Percentiles rank a stretch among this genome's conserved stretches.
phyloP scores from a whole-genome alignment of 2,329 filamentous ascomycete genomes.

The Beauveria varroae region DNA sequence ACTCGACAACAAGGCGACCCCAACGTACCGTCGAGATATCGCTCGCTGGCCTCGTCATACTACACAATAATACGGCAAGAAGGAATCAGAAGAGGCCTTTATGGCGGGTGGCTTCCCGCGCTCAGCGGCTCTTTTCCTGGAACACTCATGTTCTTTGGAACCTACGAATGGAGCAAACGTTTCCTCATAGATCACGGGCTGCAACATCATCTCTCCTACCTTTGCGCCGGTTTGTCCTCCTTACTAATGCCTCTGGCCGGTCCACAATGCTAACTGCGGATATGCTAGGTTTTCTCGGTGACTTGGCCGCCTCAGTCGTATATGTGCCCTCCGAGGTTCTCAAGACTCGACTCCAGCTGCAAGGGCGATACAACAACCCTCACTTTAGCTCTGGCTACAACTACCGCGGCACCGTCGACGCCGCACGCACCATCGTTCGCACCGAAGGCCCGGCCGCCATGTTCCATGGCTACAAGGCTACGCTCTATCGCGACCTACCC shows the following conservation, averaged over 20 bases:
- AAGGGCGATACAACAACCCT: conserved; percentile 92
- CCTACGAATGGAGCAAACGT: conserved; percentile 92
- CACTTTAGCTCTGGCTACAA: conserved; percentile 94
- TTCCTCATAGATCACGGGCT: conserved; percentile 78
- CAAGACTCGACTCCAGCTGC: conserved; percentile 92
- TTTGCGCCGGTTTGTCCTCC: conserved; percentile 60
- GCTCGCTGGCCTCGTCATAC: conserved; percentile 83
- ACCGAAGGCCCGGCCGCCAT: conserved; percentile 77
- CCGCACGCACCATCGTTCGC: conserved; percentile 74
- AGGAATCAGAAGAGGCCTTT: conserved; percentile 76
- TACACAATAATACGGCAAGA: conserved; percentile 90
- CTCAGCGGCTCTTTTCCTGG: conserved; percentile 89
- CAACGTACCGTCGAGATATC: conserved; percentile 86
- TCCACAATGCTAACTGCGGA: background rate
- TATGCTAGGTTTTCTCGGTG: conserved; percentile 72
- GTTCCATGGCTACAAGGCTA: conserved; percentile 96
- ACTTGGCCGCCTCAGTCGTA: conserved; percentile 82
- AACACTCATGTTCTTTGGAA: conserved; percentile 91
- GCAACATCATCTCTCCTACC: conserved; percentile 75
- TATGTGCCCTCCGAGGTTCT: conserved; percentile 97
- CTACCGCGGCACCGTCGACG: conserved; percentile 79
- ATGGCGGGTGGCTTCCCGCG: conserved; percentile 88
- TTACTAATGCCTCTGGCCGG: background rate
- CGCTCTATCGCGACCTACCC: conserved; percentile 85
- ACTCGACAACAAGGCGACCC: conserved; percentile 96